Evolutionary conservation across 2,329 filamentous ascomycete species (phyloP), one percentile per base, ranked within the genome.

Genomic region (Verticillium isaacii): DNA sequence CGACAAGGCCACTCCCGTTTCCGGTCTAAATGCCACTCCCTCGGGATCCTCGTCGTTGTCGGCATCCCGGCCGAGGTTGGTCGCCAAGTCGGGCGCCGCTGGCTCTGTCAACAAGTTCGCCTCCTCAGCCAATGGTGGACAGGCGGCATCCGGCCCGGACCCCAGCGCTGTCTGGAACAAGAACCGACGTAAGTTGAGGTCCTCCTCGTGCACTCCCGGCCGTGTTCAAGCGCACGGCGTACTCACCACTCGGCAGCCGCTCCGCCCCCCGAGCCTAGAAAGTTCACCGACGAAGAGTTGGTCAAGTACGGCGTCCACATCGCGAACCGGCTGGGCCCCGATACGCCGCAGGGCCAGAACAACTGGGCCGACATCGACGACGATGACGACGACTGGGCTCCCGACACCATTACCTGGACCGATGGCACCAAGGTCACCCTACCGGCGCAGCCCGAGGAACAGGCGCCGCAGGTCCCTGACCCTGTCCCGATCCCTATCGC

Each of bases 301-400:
- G 90, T 92, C 73, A 91, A 92, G 72, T 93, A 91, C 74, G 91
- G 92, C 36, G 95, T 95, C 69, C 92, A 95, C 72, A 85, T 96
- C 76, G 90, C 91, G 61, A 92, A 85, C 68, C 88, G 92, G 68
- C 78, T 95, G 61, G 89, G 92, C 66, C 84, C 89, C 58, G 90
- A 94, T 66, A 90, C 93, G 71, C 75, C 81, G 60, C 85, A 86
- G 62, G 90, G 90, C 63, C 89, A 93, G 68, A 87, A 89, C 36
- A 94, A 93, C 72, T 96, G 92, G 92, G 92, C 91, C 29, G 92
- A 96, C 70, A 93, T 94, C 63, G 92, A 95, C 64, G 92, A 95
- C 62, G 91, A 95, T 66, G 90, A 93, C 69, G 92, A 95, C 41
- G 91, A 94, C 70, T 94, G 91, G 90, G 89, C 88, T 15, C 91